A percentile compares a stretch with the other conserved stretches of the same genome.
Conservation (phyloP, 805 yeast genomes). For the Dipodascus albidus region DNA sequence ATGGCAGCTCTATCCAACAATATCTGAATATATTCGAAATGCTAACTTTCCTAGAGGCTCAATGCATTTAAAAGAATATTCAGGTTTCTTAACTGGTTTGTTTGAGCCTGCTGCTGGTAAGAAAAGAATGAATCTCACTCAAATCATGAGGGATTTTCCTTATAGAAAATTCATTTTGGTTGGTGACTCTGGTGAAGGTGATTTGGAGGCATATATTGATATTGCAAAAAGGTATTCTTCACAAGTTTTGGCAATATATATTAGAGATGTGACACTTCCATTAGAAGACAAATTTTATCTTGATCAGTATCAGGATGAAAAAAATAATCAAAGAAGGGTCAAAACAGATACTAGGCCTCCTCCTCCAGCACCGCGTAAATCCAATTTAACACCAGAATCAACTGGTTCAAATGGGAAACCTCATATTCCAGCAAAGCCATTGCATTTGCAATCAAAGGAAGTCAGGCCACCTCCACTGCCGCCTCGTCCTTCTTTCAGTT, state of each 20-base stretch:
- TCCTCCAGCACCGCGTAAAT: conserved; percentile 5
- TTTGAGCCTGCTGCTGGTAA: conserved; percentile 82
- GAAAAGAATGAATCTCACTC: conserved; percentile 53
- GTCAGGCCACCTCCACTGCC: conserved; percentile 8
- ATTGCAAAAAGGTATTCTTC: conserved; percentile 51
- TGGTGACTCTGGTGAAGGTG: conserved; percentile 96
- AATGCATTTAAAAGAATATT: conserved; percentile 75
- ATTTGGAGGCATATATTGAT: conserved; percentile 79
- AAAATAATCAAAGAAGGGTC: conserved; percentile 6
- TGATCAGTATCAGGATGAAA: conserved; percentile 16
- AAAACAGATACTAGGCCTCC: conserved; percentile 6
- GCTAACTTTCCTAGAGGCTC: conserved; percentile 68
- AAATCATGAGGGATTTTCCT: conserved; percentile 64
- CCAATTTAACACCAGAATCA: conserved; percentile 9
- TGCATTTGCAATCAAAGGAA: conserved; percentile 16
- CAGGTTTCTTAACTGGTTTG: conserved; percentile 68
- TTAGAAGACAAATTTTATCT: conserved; percentile 19
- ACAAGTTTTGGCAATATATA: conserved; percentile 62
- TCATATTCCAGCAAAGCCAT: conserved; percentile 9
- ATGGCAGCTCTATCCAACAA: conserved; percentile 65
- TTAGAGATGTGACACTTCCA: conserved; percentile 52
- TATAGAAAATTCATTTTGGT: conserved; percentile 66
- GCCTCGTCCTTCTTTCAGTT: conserved; percentile 6
- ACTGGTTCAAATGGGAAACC: conserved; percentile 9
- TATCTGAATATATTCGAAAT: conserved; percentile 42